A percentile compares a stretch with the other conserved stretches of the same genome.
These are phyloP conservation scores for Platanthera guangdongensis DNA, from an alignment of 106 monocot genomes.

Conservation along the genomic window DNA sequence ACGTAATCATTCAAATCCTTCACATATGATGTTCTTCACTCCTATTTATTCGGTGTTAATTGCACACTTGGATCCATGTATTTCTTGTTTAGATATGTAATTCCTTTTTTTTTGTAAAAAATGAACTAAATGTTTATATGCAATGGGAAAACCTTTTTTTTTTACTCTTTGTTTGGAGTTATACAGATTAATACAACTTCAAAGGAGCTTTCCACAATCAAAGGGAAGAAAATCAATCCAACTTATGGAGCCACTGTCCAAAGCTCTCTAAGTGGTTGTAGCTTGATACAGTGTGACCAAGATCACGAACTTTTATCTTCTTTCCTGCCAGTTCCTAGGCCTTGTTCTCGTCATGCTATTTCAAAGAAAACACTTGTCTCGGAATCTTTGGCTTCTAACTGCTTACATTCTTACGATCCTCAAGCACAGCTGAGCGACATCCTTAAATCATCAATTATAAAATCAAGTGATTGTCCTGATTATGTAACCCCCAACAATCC, in stretches of 20 bases:
- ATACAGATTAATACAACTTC: constrained; percentile 1
- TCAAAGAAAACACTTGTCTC: constrained; percentile 20
- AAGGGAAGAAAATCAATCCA: constrained; percentile 4
- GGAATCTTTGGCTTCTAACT: constrained; percentile 25
- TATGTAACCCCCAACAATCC: constrained; percentile 2
- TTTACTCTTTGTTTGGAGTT: constrained; percentile 1
- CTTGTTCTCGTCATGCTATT: constrained; percentile 18
- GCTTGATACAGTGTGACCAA: constrained; percentile 3
- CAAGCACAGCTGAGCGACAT: constrained; percentile 15
- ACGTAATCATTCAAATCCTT: not conserved
- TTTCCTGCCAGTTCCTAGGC: constrained; percentile 16
- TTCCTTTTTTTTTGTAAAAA: not conserved
- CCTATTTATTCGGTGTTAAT: not conserved
- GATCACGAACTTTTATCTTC: constrained; percentile 28
- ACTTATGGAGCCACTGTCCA: not conserved
- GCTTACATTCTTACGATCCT: constrained; percentile 13
- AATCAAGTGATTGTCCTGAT: constrained; percentile 13
- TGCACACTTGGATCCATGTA: not conserved
- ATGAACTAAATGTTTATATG: not conserved
- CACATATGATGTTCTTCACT: not conserved
- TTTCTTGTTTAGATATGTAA: not conserved
- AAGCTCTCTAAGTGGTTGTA: not conserved
- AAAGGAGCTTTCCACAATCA: not conserved
- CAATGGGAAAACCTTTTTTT: not conserved
- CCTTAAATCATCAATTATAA: constrained; percentile 8